These are phyloP conservation scores for Serendipita vermifera DNA, from an alignment of 768 basidiomycete genomes.

Conservation along the genomic window DNA sequence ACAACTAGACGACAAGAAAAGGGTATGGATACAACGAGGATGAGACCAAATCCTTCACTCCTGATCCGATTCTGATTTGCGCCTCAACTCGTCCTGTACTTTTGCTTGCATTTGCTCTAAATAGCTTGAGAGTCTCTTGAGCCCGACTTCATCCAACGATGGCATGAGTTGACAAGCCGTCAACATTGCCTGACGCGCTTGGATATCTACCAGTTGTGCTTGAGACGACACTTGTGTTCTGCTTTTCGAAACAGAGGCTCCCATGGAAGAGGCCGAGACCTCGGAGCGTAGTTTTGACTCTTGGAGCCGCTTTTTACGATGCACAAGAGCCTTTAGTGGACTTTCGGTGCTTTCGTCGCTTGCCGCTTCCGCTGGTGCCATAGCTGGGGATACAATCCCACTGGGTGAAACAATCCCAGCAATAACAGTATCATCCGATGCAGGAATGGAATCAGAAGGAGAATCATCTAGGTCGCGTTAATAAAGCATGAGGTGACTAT, in stretches of 20 bases:
- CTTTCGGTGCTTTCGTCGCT: conserved; percentile 4
- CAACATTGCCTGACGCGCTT: background rate
- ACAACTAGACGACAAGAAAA: no score
- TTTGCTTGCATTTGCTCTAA: background rate
- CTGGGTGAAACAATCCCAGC: background rate
- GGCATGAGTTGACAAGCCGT: background rate
- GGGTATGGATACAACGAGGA: no score
- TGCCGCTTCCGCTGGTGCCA: background rate
- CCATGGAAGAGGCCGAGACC: background rate
- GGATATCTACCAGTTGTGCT: background rate
- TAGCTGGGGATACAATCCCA: background rate
- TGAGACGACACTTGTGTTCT: background rate
- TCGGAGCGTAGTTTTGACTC: background rate
- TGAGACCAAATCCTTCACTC: no score
- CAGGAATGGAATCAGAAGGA: background rate
- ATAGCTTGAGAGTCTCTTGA: background rate
- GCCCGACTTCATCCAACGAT: background rate
- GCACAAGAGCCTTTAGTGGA: background rate
- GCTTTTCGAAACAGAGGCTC: background rate
- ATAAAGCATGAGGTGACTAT: background rate
- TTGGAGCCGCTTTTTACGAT: background rate
- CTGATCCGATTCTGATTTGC: no score
- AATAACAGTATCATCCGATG: background rate
- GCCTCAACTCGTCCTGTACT: background rate
- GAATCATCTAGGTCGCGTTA: background rate